Evolutionary conservation across 495 filamentous ascomycete species (phyloP), one percentile per base, ranked within the genome.

Genomic region (Trichoderma gamsii): DNA sequence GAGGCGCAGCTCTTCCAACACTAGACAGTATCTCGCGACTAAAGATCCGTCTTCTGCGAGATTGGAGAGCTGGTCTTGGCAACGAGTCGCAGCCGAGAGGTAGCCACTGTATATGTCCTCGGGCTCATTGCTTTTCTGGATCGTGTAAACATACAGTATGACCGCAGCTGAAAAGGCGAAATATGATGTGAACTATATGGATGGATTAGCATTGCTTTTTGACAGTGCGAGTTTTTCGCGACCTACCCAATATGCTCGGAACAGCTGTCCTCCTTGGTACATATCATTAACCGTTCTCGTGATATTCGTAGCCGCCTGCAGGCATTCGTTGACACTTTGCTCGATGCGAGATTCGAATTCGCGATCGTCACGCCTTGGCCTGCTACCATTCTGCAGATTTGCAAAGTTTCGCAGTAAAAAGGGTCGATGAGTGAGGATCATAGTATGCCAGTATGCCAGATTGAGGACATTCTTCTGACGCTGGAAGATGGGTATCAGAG

Each of bases 121-220:
- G 15, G 65, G 67, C 9, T 66, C 63, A 29, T 66, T 52, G 25
- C 68, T 70, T 18, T 82, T 80, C 65, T 86, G 83, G 64, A 86
- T 86, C 0, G 81, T 80, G 68, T 70, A 81, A 27, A 86, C 84
- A 51, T 85, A 85, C 9, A 83, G 77, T 38, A 84, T 81, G 11
- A 84, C 75, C 29, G 84, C 80, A n/a, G 83, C 84, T 46, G 81
- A 84, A 66, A 84, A 86, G 56, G 80, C 81, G 21, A 83, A 80
- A 66, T 84, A 85, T 67, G 84, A 81, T 0, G 82, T 84, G 66
- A 86, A 85, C 84, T 82, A 80, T 59, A 79, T 68, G 21, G 25
- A 12, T 44, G 4, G 65, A 63, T 68, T 15, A 74, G 61, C 16
- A 49, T 9, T 49, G 15, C 9, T 29, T 3, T 0, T 11, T 13